Conservation (phyloP, 352 stramenopile genomes). For the Phytophthora sp. region DNA sequence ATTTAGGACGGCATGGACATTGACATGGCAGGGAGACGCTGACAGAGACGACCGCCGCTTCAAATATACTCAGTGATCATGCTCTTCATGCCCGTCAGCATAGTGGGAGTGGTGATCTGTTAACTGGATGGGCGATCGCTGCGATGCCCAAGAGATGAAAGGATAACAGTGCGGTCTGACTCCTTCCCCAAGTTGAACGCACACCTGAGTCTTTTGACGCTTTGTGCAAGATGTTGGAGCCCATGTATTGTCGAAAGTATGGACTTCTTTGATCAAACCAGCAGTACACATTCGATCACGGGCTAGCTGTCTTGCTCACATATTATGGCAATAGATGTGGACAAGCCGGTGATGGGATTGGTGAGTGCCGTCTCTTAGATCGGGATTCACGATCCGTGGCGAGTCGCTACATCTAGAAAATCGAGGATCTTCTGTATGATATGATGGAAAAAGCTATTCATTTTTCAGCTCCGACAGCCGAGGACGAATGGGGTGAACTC, state of each 20-base stretch:
- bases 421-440: conserved; percentile 13
- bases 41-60: too few species aligned
- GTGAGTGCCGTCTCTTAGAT: conserved; percentile 3
- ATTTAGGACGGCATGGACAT: too few species aligned
- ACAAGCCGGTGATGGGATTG: conserved; percentile 18
- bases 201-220: conserved; percentile 9
- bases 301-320: conserved; percentile 12
- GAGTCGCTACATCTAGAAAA: conserved; percentile 19
- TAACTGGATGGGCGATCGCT: too few species aligned
- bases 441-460: conserved; percentile 14
- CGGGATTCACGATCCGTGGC: conserved; percentile 3
- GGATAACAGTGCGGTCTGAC: too few species aligned
- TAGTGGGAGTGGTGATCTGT: too few species aligned
- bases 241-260: conserved; percentile 8
- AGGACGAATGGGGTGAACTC: conserved; percentile 10
- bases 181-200: neutral
- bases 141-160: too few species aligned
- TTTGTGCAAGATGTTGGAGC: neutral
- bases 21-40: too few species aligned
- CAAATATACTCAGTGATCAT: too few species aligned
- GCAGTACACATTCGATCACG: conserved; percentile 15
- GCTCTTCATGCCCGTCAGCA: too few species aligned
- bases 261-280: conserved; percentile 3
- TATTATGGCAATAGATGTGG: conserved; percentile 24
- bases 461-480: conserved; percentile 6